A percentile compares a stretch with the other conserved stretches of the same genome.
Conservation (phyloP, 2,329 filamentous ascomycete genomes). For the Diaporthe amygdali region DNA sequence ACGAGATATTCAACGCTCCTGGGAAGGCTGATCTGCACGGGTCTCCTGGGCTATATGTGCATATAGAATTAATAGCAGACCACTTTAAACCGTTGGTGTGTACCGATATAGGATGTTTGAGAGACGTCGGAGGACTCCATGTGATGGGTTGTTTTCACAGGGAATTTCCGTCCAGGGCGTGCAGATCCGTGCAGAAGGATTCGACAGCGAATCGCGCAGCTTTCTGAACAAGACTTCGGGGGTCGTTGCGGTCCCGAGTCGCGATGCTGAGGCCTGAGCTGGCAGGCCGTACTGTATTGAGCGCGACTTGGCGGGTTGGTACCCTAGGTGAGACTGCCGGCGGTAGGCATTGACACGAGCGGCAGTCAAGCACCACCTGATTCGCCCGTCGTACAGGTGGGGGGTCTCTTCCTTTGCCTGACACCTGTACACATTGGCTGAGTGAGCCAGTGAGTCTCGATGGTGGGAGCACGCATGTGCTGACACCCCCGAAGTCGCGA, state of each 20-base stretch:
- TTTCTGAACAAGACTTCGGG: background rate
- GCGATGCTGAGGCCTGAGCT: background rate
- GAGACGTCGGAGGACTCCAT: background rate
- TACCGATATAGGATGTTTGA: background rate
- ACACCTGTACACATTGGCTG: background rate
- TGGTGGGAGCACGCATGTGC: background rate
- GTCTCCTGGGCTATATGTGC: background rate
- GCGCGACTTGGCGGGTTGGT: background rate
- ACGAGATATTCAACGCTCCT: slow-evolving; percentile 5
- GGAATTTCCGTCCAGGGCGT: background rate
- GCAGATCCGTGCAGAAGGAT: background rate
- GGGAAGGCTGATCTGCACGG: background rate
- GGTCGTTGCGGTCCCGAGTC: background rate
- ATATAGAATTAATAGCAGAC: background rate
- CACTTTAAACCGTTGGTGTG: background rate
- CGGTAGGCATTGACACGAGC: background rate
- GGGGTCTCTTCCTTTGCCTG: background rate
- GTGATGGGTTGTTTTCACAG: background rate
- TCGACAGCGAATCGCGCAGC: background rate
- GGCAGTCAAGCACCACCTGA: background rate
- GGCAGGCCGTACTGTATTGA: background rate
- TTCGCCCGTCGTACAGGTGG: background rate
- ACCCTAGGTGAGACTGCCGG: background rate
- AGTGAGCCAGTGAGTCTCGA: background rate
- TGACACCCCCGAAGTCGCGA: slow-evolving; percentile 2